These are phyloP conservation scores for Fusarium cyanostomum DNA, from an alignment of 2,329 filamentous ascomycete species.

Conservation along the genomic window DNA sequence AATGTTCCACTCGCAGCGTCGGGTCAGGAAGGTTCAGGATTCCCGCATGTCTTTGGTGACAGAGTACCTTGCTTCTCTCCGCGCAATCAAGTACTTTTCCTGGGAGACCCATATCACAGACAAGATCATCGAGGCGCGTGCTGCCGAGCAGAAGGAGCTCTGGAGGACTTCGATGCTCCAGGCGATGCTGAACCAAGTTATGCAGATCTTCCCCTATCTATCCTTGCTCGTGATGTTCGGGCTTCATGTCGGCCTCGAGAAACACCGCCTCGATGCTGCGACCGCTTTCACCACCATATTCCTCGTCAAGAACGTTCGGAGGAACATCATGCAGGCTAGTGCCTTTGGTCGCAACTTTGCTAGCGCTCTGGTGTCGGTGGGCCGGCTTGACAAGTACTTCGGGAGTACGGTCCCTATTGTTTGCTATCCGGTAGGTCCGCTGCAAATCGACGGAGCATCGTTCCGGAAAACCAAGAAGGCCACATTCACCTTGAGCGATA, in stretches of 20 bases:
- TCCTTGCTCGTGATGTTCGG: slow-evolving; percentile 64
- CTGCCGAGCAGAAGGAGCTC: slow-evolving; percentile 62
- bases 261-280: slow-evolving; percentile 62
- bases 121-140: slow-evolving; percentile 60
- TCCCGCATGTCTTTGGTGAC: slow-evolving; percentile 65
- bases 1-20: slow-evolving; percentile 61
- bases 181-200: slow-evolving; percentile 58
- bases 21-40: slow-evolving; percentile 65
- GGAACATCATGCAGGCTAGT: slow-evolving; percentile 62
- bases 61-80: slow-evolving; percentile 66
- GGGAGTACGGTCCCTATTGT: slow-evolving; percentile 58
- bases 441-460: slow-evolving; percentile 57
- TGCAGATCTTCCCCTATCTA: slow-evolving; percentile 62
- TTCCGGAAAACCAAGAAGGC: slow-evolving; percentile 62
- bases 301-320: slow-evolving; percentile 62
- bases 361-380: slow-evolving; percentile 54
- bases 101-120: slow-evolving; percentile 65
- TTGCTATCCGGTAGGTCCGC: slow-evolving; percentile 59
- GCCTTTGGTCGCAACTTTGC: slow-evolving; percentile 51
- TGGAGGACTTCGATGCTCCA: slow-evolving; percentile 63
- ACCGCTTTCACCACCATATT: slow-evolving; percentile 66
- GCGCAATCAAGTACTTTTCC: slow-evolving; percentile 68
- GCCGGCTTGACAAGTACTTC: slow-evolving; percentile 64
- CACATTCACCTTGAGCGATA: slow-evolving; percentile 58
- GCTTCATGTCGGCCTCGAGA: slow-evolving; percentile 59